A percentile compares a stretch with the other conserved stretches of the same genome.
phyloP scores from a whole-genome alignment of 345 rosid genomes.

The Syzygium grande region DNA sequence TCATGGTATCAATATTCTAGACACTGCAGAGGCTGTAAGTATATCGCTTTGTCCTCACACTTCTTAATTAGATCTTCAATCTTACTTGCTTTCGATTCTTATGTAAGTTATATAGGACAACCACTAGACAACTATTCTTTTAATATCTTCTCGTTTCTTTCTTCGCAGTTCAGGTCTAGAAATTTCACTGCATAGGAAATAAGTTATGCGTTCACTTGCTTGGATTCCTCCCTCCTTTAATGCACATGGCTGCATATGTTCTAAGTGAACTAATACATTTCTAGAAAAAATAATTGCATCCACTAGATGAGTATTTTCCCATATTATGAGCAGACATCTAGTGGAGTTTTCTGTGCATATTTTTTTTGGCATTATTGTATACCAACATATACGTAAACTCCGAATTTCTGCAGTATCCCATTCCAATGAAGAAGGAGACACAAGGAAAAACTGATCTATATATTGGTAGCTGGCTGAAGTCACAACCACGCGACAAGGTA shows the following conservation, averaged over 20 bases:
- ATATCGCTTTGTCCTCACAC: neutral
- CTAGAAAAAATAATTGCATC: neutral
- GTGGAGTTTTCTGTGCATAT: neutral
- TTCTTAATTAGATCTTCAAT: neutral
- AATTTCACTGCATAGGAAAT: neutral
- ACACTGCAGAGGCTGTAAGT: conserved; percentile 80
- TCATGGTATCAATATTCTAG: conserved; percentile 62
- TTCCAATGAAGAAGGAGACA: conserved; percentile 80
- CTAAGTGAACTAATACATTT: neutral
- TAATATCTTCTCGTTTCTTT: neutral
- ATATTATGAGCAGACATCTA: neutral
- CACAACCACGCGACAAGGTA: conserved; percentile 86
- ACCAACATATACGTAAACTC: neutral
- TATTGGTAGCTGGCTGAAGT: conserved; percentile 77
- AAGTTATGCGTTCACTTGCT: neutral
- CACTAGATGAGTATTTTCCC: neutral
- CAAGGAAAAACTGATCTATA: conserved; percentile 84
- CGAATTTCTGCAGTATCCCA: conserved; percentile 44
- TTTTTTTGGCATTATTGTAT: neutral
- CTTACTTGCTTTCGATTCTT: neutral
- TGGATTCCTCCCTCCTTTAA: neutral
- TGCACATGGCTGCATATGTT: neutral
- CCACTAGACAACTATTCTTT: neutral
- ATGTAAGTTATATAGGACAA: neutral
- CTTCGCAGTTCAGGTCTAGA: neutral